Base-by-base conservation (phyloP, 2,329 filamentous ascomycete genomes). In the Tolypocladium ophioglossoides region DNA sequence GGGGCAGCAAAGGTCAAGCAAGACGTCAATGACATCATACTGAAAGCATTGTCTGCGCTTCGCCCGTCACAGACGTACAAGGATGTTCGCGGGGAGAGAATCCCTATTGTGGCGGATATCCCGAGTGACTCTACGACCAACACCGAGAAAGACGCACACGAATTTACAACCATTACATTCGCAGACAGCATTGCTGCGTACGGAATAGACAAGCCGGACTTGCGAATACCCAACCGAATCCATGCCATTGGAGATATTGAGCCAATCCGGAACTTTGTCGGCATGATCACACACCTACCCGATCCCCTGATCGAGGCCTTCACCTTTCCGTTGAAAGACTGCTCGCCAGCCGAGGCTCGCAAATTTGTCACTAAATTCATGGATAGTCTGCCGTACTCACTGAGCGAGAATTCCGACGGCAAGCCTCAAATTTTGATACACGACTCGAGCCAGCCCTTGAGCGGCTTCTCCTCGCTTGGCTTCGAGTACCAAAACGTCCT, bases 171-270 rank as follows among this genome's bases (percentile, higher is more conserved):
- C 0, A 55, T 72, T 6, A 72, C 66, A 0, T 72, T 71, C 55
- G 68, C 68, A 0, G 67, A 72, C 2, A 67, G 86, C 20, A 97
- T 99, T 85, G 73, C 78, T 1, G 74, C 72, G 3, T 95, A 91
- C 64, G 94, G 94, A 12, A 87, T 84, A 5, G 94, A 99, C 70
- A 99, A 99, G 69, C 94, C 94, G 4, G 94, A 99, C 65, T 72
- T 92, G 11, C 83, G 94, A 20, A 86, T 91, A 39, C 80, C 82
- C 1, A 84, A 83, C 30, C 72, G 80, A 63, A 89, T 95, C 12
- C 57, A 75, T 72, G 52, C 75, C 1, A 75, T 96, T 40, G 83
- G 86, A 22, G 72, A 85, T 57, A 69, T 86, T 54, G 73, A 66
- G 1, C 61, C 64, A 2, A 67, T 66, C 87, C 5, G 78, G 82